These are phyloP conservation scores for Suhomyces atakaporum DNA, from an alignment of 1,139 yeast genomes.

Conservation along the genomic window DNA sequence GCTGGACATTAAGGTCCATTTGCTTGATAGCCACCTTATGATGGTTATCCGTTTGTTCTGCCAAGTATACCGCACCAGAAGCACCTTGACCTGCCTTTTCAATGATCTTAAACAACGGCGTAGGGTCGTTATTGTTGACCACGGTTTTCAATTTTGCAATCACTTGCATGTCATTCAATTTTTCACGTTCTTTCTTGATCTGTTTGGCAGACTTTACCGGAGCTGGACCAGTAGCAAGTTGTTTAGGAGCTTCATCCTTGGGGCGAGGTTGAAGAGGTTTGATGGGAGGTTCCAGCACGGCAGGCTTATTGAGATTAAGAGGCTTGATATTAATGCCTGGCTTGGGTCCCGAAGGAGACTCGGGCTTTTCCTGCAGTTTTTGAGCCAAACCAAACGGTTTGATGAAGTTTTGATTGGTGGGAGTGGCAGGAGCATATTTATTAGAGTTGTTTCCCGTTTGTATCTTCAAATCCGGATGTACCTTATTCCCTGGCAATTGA, in stretches of 20 bases:
- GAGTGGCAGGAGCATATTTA: conserved; percentile 18
- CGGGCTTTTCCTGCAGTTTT: conserved; percentile 12
- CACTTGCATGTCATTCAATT: conserved; percentile 83
- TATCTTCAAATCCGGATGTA: conserved; percentile 37
- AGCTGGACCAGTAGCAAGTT: conserved; percentile 17
- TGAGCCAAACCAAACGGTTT: conserved; percentile 17
- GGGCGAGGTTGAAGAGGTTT: conserved; percentile 25
- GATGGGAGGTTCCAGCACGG: conserved; percentile 17
- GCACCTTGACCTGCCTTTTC: conserved; percentile 99
- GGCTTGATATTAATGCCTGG: conserved; percentile 13
- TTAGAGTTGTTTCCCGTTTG: conserved; percentile 21
- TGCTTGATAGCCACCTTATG: conserved; percentile 85
- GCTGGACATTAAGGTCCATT: conserved; percentile 91
- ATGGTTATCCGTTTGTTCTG: conserved; percentile 50
- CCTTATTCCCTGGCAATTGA: conserved; percentile 28
- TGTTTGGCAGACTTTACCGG: conserved; percentile 44
- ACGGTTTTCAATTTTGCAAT: conserved; percentile 83
- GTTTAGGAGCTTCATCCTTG: conserved; percentile 12
- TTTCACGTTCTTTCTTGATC: conserved; percentile 62
- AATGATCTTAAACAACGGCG: conserved; percentile 79
- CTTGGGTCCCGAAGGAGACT: conserved; percentile 6
- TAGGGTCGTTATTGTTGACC: conserved; percentile 81
- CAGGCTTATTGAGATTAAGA: conserved; percentile 6
- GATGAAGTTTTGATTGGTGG: conserved; percentile 13
- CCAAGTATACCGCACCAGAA: conserved; percentile 91